Base-by-base conservation (phyloP, 2,329 filamentous ascomycete species). In the Cryphonectria parasitica region DNA sequence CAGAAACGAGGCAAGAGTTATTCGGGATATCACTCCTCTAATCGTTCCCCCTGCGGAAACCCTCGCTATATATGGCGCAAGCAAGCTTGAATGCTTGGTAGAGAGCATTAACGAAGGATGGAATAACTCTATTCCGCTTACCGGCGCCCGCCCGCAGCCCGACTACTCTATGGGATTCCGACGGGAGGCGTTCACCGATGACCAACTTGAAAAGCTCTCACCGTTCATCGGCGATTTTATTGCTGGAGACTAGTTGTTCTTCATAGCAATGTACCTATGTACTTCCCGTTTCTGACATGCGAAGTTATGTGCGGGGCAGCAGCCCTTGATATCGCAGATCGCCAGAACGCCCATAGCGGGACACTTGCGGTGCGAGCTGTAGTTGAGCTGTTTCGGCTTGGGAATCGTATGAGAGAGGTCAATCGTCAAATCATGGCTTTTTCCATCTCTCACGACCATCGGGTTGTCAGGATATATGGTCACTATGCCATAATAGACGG, bases 251-350 rank as follows among this genome's bases (percentile, higher is more conserved):
- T 74, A 75, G 66, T 86, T 80, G 28, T 43, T 17, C 13, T 17
- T 43, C 5, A 17, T 43, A 5, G 11, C 2, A 1, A 43, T 11
- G 19, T 43, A 43, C 13, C 19, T 17, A 43, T 17, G 8, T 43
- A 82, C 76, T 85, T 87, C 72, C 83, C 83, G 2, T 87, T 86
- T 72, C 76, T 87, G 0, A 81, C 81, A 0, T 84, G 80, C 74
- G 82, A 87, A 74, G 83, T 85, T 0, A 85, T 85, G 75, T 84
- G 80, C 71, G 79, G 82, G 56, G 74, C 76, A 36, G 77, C 73
- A 39, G 78, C 74, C 0, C 81, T 83, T 7, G 76, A 82, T 65
- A 68, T 81, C 17, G 80, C 80, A 2, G 80, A 82, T 70, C 77
- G 79, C 64, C 78, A 83, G 75, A 82, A 83, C 75, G 79, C 78